A percentile compares a stretch with the other conserved stretches of the same genome.
phyloP scores from a whole-genome alignment of 306 rosid species.

The Cicer bijugum region DNA sequence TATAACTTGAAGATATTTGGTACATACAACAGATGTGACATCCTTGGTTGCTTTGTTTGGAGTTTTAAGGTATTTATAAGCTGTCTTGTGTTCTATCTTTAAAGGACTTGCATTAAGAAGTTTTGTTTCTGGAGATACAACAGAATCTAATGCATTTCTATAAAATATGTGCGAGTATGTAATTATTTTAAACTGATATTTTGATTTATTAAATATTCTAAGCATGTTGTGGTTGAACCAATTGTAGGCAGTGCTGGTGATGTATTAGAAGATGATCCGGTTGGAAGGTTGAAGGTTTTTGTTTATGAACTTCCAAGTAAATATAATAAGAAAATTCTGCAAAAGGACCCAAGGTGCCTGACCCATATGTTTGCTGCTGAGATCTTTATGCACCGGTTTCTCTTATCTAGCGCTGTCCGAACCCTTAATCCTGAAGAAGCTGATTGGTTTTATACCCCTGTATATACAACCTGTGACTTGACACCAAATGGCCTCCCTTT shows the following conservation, averaged over 20 bases:
- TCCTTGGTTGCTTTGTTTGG: constrained; percentile 4
- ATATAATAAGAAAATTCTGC: constrained; percentile 94
- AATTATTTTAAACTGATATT: constrained; percentile 29
- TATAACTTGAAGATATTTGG: background rate
- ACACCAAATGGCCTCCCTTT: constrained; percentile 97
- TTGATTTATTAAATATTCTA: constrained; percentile 12
- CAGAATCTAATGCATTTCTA: constrained; percentile 1
- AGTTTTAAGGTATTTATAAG: constrained; percentile 27
- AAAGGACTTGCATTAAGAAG: constrained; percentile 19
- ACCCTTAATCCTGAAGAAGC: constrained; percentile 98
- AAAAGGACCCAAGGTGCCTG: constrained; percentile 94
- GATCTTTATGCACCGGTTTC: constrained; percentile 96
- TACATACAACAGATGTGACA: background rate
- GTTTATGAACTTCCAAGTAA: constrained; percentile 99
- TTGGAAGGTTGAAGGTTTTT: constrained; percentile 96
- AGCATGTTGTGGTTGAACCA: constrained; percentile 41
- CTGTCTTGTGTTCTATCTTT: constrained; percentile 19
- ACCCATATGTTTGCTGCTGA: constrained; percentile 99
- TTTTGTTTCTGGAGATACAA: constrained; percentile 20
- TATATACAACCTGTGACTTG: constrained; percentile 93
- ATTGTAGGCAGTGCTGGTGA: constrained; percentile 96
- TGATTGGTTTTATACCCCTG: constrained; percentile 99
- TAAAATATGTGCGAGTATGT: background rate
- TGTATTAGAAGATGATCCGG: constrained; percentile 96
- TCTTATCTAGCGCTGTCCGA: constrained; percentile 89